Conservation (phyloP, 495 filamentous ascomycete species). For the Stereocaulon alpinum region DNA sequence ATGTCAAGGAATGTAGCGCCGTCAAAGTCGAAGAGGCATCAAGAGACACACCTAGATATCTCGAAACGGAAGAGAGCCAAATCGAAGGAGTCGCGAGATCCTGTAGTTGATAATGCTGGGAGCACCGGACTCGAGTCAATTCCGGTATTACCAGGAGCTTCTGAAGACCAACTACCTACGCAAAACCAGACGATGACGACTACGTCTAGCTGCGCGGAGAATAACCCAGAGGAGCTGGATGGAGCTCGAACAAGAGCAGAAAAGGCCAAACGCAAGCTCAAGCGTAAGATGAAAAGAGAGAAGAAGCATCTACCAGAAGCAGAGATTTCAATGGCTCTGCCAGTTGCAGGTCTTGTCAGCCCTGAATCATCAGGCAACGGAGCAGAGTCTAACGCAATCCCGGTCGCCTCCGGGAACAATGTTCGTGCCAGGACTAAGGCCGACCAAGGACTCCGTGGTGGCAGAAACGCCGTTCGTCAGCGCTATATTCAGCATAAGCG, state of each 20-base stretch:
- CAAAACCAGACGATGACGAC: constrained; percentile 13
- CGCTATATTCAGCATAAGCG: constrained; percentile 72
- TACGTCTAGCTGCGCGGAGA: constrained; percentile 28
- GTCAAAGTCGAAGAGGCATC: background rate
- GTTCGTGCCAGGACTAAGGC: background rate
- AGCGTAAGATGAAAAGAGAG: constrained; percentile 35
- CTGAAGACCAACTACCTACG: background rate
- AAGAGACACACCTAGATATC: background rate
- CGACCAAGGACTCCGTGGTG: constrained; percentile 21
- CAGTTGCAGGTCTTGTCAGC: background rate
- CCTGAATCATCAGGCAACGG: background rate
- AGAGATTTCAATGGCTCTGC: constrained; percentile 20
- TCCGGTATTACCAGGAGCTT: background rate
- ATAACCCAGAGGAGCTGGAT: constrained; percentile 16
- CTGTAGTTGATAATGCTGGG: background rate
- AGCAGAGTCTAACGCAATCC: background rate
- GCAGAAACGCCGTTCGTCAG: constrained; percentile 53
- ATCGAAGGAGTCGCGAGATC: background rate
- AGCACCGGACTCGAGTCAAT: background rate
- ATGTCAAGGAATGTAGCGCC: background rate
- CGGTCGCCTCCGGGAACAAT: no score
- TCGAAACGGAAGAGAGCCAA: background rate
- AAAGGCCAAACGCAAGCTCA: constrained; percentile 37
- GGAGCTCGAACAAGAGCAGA: constrained; percentile 22
- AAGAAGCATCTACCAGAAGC: constrained; percentile 34